Percentiles rank a stretch among this genome's conserved stretches.
These are phyloP conservation scores for Mucor racemosus DNA, from an alignment of 371 early-diverging fungal genomes.

Conservation along the genomic window DNA sequence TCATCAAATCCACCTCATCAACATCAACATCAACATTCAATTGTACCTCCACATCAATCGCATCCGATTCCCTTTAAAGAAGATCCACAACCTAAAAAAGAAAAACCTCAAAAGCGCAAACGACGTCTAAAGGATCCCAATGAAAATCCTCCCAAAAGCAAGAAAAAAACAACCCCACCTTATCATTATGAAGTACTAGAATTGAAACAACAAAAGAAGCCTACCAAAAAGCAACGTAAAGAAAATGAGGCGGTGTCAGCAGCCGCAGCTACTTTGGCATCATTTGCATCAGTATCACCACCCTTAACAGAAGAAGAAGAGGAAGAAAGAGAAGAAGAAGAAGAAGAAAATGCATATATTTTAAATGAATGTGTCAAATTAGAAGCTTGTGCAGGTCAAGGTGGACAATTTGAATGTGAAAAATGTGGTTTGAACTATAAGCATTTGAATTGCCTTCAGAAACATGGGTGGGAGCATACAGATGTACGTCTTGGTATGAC, in stretches of 20 bases:
- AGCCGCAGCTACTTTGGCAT: constrained; percentile 52
- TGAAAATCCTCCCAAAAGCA: constrained; percentile 10
- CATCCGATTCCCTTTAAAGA: constrained; percentile 1
- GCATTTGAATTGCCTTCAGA: constrained; percentile 44
- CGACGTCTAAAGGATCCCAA: constrained; percentile 15
- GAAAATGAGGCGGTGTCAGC: constrained; percentile 43
- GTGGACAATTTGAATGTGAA: constrained; percentile 37
- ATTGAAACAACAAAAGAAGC: constrained; percentile 27
- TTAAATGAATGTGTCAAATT: constrained; percentile 30
- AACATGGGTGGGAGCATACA: constrained; percentile 45
- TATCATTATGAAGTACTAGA: constrained; percentile 39
- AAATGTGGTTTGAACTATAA: constrained; percentile 36
- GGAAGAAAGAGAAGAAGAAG: constrained; percentile 11
- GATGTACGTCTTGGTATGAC: constrained; percentile 20
- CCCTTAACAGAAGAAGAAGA: constrained; percentile 9
- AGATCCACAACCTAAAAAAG: constrained; percentile 10
- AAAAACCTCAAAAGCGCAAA: constrained; percentile 24
- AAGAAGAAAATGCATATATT: constrained; percentile 1
- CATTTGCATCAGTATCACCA: constrained; percentile 38
- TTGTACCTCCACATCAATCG: not conserved
- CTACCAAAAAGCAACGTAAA: constrained; percentile 27
- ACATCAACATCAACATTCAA: not conserved
- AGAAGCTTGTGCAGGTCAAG: constrained; percentile 39
- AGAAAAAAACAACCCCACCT: constrained; percentile 20
- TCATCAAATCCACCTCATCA: not conserved